Base-by-base conservation (phyloP, 1,139 yeast species). In the Geotrichum australiense region DNA sequence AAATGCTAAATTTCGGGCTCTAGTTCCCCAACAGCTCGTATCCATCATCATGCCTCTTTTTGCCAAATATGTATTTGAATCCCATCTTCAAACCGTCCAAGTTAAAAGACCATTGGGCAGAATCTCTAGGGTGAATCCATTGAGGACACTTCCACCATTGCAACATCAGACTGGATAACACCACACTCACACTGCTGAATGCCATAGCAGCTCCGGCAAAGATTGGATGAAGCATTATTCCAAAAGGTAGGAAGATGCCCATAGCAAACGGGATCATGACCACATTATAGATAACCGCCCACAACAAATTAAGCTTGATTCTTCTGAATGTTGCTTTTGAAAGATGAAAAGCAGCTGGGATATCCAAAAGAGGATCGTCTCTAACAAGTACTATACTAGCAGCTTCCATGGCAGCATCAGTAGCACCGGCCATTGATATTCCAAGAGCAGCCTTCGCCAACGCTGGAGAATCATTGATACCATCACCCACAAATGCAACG, bases 401-500 rank as follows among this genome's bases (percentile, higher is more conserved):
- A 20, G 95, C 86, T 51, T 89, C 96, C 53, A 91, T 83, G 2
- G 98, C 98, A 50, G 91, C 85, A 56, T 91, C 97, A 0, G 97
- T 85, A 2, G 97, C 96, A 0, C 94, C 76, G 20, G 94, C 80
- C 47, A 91, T 76, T 5, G 97, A 94, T 57, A 93, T 78, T 16
- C 98, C 98, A 15, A 91, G 66, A 51, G 87, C 85, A 0, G 96
- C 85, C 47, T 80, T 75, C 0, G 87, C 94, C 47, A 91, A 70
- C 0, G 97, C 97, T 0, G 97, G 96, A 0, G 97, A 94, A 61
- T 91, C 99, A 59, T 86, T 86, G 53, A 86, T 82, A 45, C 99
- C 99, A 62, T 91, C 99, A 24, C 99, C 99, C 25, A 91, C 80
- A 69, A 93, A 87, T 1, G 91, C 94, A 29, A 87, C 80, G 12